These are phyloP conservation scores for Ceratonia siliqua DNA, from an alignment of 306 rosid species.

Conservation along the genomic window DNA sequence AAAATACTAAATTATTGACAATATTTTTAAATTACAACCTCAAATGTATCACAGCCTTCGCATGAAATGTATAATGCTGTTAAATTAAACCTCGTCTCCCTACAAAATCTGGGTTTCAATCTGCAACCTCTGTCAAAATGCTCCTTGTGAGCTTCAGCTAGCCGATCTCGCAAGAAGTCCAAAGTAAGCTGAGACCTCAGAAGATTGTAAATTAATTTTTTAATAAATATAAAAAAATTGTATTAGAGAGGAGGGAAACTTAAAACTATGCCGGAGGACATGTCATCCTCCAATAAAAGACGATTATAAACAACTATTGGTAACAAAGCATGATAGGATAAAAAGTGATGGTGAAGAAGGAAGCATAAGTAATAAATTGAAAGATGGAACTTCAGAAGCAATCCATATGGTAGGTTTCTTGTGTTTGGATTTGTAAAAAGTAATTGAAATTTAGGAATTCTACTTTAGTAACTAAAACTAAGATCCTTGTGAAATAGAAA, in stretches of 20 bases:
- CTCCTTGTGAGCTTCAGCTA: slow-evolving; percentile 67
- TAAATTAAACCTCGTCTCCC: slow-evolving; percentile 65
- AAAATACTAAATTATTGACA: not conserved
- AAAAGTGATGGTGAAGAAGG: too few relatives aligned
- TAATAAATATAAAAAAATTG: not conserved
- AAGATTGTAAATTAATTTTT: not conserved
- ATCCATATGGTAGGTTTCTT: not conserved
- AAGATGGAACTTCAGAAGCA: not conserved
- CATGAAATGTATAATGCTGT: slow-evolving; percentile 77
- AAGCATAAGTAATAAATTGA: not conserved
- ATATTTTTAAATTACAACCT: slow-evolving; percentile 60
- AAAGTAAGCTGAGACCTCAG: slow-evolving; percentile 59
- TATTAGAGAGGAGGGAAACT: not conserved
- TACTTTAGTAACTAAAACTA: not conserved
- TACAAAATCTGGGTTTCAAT: slow-evolving; percentile 66
- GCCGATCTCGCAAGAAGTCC: slow-evolving; percentile 62
- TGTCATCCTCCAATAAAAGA: not conserved
- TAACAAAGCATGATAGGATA: not conserved
- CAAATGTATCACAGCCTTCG: slow-evolving; percentile 67
- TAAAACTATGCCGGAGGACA: not conserved
- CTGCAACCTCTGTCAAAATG: slow-evolving; percentile 79
- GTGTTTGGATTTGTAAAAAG: not conserved
- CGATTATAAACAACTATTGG: not conserved
- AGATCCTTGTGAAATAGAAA: not conserved
- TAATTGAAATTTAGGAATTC: not conserved